These are phyloP conservation scores for Umbelopsis isabellina DNA, from an alignment of 192 early-diverging fungal genomes.

Conservation along the genomic window DNA sequence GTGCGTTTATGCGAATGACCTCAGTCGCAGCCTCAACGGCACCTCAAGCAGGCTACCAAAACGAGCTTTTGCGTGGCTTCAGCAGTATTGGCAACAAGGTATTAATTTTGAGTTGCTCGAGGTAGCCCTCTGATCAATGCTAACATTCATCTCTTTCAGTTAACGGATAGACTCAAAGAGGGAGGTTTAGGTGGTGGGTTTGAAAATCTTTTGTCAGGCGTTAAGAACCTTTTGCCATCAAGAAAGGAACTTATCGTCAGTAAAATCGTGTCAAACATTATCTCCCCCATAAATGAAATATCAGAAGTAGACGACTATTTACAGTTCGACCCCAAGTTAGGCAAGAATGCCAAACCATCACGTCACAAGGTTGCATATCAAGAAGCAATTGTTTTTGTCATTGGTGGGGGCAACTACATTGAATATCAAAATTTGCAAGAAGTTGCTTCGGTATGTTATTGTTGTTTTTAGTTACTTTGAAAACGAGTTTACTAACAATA, in stretches of 20 bases:
- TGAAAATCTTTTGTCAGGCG: constrained; percentile 80
- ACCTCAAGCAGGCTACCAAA: constrained; percentile 49
- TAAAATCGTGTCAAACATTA: constrained; percentile 81
- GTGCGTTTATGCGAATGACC: constrained; percentile 65
- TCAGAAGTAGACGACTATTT: constrained; percentile 82
- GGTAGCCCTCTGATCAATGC: not conserved
- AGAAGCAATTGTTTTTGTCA: constrained; percentile 96
- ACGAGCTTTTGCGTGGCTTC: constrained; percentile 63
- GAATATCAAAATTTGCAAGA: constrained; percentile 97
- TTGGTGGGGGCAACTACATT: constrained; percentile 97
- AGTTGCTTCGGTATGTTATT: constrained; percentile 67
- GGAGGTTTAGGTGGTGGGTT: constrained; percentile 73
- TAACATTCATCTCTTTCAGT: constrained; percentile 23
- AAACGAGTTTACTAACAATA: constrained; percentile 26
- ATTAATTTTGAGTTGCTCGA: not conserved
- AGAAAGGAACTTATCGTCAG: constrained; percentile 89
- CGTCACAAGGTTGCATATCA: constrained; percentile 66
- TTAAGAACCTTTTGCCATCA: constrained; percentile 93
- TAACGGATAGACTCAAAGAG: constrained; percentile 73
- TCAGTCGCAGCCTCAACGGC: constrained; percentile 48
- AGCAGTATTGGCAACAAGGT: constrained; percentile 75
- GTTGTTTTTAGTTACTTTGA: constrained; percentile 3
- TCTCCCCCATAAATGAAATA: constrained; percentile 63
- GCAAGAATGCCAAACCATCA: constrained; percentile 53
- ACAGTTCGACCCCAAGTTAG: constrained; percentile 86